These are phyloP conservation scores for Lanmaoa rubissima DNA, from an alignment of 768 basidiomycete species.

Conservation along the genomic window DNA sequence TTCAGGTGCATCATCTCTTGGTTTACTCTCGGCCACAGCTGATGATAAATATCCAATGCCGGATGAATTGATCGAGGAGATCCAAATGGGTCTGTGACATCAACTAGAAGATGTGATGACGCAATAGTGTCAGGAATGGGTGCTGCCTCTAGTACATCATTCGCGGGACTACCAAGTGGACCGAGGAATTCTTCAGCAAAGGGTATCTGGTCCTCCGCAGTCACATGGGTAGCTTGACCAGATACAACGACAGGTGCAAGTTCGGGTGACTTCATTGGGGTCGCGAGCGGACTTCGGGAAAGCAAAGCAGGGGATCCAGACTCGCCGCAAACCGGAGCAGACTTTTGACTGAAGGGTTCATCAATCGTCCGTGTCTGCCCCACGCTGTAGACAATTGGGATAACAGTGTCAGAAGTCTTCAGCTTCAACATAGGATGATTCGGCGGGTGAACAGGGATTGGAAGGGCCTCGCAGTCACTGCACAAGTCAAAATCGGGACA, in stretches of 20 bases:
- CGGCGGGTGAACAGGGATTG: slow-evolving; percentile 70
- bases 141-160: not conserved
- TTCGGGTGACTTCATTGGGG: not conserved
- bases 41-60: slow-evolving; percentile 20
- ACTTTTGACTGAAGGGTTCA: not conserved
- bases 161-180: slow-evolving; percentile 19
- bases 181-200: slow-evolving; percentile 26
- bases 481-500: slow-evolving; percentile 87
- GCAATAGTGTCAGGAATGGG: not conserved
- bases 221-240: not conserved
- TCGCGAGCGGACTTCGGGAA: not conserved
- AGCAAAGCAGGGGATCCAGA: not conserved
- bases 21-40: slow-evolving; percentile 36
- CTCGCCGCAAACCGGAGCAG: not conserved
- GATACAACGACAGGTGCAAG: not conserved
- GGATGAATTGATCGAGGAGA: slow-evolving; percentile 10
- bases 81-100: slow-evolving; percentile 2
- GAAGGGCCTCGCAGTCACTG: slow-evolving; percentile 72
- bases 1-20: slow-evolving; percentile 38
- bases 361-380: slow-evolving; percentile 14
- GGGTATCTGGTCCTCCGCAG: slow-evolving; percentile 1
- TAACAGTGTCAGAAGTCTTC: slow-evolving; percentile 46
- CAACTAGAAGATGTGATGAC: slow-evolving; percentile 10
- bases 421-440: slow-evolving; percentile 78
- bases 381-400: slow-evolving; percentile 43